Percentiles rank a stretch among this genome's conserved stretches.
Conservation (phyloP, 768 basidiomycete species). For the Tricholoma sp. region DNA sequence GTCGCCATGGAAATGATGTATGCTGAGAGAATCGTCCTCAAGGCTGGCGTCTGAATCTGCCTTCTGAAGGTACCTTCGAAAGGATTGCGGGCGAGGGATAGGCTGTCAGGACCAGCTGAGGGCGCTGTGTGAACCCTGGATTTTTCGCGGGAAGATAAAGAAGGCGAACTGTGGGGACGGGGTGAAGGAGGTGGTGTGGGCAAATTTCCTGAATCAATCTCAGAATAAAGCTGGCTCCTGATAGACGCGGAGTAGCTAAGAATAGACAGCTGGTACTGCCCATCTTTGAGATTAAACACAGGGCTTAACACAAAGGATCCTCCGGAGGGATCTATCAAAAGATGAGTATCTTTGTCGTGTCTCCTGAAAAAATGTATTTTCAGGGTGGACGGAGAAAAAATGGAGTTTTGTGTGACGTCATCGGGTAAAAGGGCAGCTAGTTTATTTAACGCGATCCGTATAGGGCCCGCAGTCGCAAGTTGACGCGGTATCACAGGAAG, state of each 20-base stretch:
- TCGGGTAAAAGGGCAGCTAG: conserved; percentile 7
- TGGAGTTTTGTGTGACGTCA: conserved; percentile 6
- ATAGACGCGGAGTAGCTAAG: conserved; percentile 24
- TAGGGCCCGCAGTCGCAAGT: not conserved
- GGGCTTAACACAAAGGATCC: conserved; percentile 23
- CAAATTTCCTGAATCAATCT: conserved; percentile 13
- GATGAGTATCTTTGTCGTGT: not conserved
- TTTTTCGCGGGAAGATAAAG: not conserved
- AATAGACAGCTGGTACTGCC: conserved; percentile 27
- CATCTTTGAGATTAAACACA: conserved; percentile 17
- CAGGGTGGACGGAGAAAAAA: conserved; percentile 14
- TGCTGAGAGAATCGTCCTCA: not conserved
- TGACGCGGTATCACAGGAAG: not conserved
- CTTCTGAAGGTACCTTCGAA: not conserved
- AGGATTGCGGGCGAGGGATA: not conserved
- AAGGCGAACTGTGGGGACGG: conserved; percentile 13
- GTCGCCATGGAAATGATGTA: not conserved
- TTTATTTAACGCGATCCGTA: conserved; percentile 1
- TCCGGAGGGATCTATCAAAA: not conserved
- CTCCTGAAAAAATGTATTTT: conserved; percentile 10
- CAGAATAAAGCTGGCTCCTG: not conserved
- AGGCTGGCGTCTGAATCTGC: not conserved
- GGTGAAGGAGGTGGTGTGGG: conserved; percentile 37
- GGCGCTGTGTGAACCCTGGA: not conserved
- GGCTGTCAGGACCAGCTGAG: not conserved